These are phyloP conservation scores for Anthostomella pinea DNA, from an alignment of 2,329 filamentous ascomycete genomes.

Conservation along the genomic window DNA sequence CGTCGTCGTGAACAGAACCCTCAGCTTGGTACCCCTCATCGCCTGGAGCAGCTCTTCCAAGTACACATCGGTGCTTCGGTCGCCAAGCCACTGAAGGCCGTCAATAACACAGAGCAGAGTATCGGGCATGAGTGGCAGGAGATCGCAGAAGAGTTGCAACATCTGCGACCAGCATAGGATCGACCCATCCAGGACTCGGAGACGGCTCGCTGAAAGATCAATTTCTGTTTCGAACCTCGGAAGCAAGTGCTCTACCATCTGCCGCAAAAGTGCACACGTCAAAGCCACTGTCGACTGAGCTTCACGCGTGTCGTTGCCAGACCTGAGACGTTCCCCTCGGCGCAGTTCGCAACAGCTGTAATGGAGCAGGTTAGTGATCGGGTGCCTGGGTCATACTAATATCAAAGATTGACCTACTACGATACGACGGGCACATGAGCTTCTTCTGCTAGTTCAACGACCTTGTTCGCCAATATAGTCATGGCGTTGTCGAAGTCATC, in stretches of 20 bases:
- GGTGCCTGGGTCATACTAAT: background rate
- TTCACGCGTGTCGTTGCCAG: slow-evolving; percentile 8
- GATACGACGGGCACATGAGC: slow-evolving; percentile 8
- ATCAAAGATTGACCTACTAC: slow-evolving; percentile 5
- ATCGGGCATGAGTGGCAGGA: slow-evolving; percentile 11
- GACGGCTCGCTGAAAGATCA: slow-evolving; percentile 5
- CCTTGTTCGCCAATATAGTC: slow-evolving; percentile 6
- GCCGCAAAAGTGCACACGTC: slow-evolving; percentile 9
- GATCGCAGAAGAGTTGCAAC: slow-evolving; percentile 7
- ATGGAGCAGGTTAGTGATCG: background rate
- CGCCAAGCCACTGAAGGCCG: slow-evolving; percentile 12
- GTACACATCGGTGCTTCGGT: slow-evolving; percentile 5
- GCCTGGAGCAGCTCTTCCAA: slow-evolving; percentile 10
- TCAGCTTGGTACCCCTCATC: slow-evolving; percentile 8
- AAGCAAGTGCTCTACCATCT: slow-evolving; percentile 10
- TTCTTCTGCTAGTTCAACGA: slow-evolving; percentile 9
- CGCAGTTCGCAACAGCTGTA: slow-evolving; percentile 12
- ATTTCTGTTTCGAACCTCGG: slow-evolving; percentile 4
- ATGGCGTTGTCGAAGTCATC: slow-evolving; percentile 10
- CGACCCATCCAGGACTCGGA: slow-evolving; percentile 9
- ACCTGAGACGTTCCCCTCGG: slow-evolving; percentile 7
- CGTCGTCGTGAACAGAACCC: slow-evolving; percentile 11
- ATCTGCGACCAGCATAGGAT: slow-evolving; percentile 11
- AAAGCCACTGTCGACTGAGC: slow-evolving; percentile 8
- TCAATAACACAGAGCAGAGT: slow-evolving; percentile 11